Conservation (phyloP, 2,329 filamentous ascomycete genomes). For the Fusarium sp. region DNA sequence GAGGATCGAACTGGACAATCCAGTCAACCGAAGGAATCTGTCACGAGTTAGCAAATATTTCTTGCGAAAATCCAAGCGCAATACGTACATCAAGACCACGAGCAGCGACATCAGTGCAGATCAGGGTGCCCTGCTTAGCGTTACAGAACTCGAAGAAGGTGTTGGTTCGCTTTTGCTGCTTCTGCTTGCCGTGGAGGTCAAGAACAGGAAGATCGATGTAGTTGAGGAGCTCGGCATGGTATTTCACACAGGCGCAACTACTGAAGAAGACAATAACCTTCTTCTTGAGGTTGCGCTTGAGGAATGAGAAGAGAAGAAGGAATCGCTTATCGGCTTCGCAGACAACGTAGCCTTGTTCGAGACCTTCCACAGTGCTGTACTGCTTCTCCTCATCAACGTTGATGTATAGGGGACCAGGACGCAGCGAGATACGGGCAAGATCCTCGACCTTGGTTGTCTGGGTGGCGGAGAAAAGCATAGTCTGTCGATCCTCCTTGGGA, state of each 20-base stretch:
- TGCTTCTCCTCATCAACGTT: slow-evolving; percentile 94
- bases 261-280: slow-evolving; percentile 98
- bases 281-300: slow-evolving; percentile 90
- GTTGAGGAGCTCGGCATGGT: slow-evolving; percentile 94
- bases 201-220: slow-evolving; percentile 95
- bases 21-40: slow-evolving; percentile 94
- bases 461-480: slow-evolving; percentile 98
- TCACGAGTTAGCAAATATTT: slow-evolving; percentile 26
- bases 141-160: slow-evolving; percentile 95
- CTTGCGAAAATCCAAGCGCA: neutral
- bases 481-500: slow-evolving; percentile 87
- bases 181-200: slow-evolving; percentile 93
- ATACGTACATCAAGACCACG: slow-evolving; percentile 84
- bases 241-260: slow-evolving; percentile 93
- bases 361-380: slow-evolving; percentile 89
- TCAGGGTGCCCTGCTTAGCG: slow-evolving; percentile 84
- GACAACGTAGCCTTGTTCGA: slow-evolving; percentile 96
- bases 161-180: slow-evolving; percentile 98
- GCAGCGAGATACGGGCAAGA: slow-evolving; percentile 90
- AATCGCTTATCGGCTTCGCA: slow-evolving; percentile 96
- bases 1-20: slow-evolving; percentile 96
- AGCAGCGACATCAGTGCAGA: slow-evolving; percentile 97
- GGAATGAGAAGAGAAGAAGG: slow-evolving; percentile 91
- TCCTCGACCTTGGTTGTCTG: slow-evolving; percentile 99
- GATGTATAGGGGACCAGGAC: slow-evolving; percentile 93